These are phyloP conservation scores for Microthlaspi erraticum DNA, from an alignment of 345 rosid species.

Conservation along the genomic window DNA sequence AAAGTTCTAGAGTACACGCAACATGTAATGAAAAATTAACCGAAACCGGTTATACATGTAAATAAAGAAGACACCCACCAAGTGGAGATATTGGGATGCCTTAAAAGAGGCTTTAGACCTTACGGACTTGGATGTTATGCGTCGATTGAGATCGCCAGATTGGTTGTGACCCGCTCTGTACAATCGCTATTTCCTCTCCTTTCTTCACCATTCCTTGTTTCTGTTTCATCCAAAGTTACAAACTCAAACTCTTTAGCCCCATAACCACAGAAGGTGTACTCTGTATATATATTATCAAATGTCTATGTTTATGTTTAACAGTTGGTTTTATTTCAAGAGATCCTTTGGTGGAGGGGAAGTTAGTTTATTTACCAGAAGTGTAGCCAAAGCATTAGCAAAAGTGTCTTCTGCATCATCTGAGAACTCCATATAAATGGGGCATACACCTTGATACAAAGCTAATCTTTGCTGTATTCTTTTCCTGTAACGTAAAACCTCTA, in stretches of 20 bases:
- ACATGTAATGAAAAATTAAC: conserved; percentile 20
- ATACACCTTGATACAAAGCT: conserved; percentile 95
- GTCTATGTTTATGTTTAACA: not conserved
- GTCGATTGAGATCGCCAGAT: conserved; percentile 97
- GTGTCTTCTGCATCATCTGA: conserved; percentile 95
- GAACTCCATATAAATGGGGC: conserved; percentile 89
- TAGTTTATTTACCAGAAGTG: conserved; percentile 61
- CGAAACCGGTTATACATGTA: conserved; percentile 18
- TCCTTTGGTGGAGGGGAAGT: not conserved
- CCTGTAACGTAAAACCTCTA: conserved; percentile 53
- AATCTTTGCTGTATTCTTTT: conserved; percentile 85
- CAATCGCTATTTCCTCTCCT: conserved; percentile 93
- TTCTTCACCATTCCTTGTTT: conserved; percentile 93
- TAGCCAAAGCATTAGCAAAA: conserved; percentile 69
- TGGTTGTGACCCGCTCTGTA: conserved; percentile 92
- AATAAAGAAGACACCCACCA: conserved; percentile 18
- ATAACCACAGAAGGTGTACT: not conserved
- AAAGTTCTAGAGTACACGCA: conserved; percentile 25
- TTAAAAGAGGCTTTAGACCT: conserved; percentile 57
- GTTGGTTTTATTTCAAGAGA: not conserved
- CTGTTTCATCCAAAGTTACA: conserved; percentile 51
- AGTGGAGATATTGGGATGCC: conserved; percentile 4
- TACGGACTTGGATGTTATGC: conserved; percentile 94
- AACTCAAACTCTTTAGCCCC: conserved; percentile 12
- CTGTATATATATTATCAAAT: not conserved